These are phyloP conservation scores for Candida khao-thaluensis DNA, from an alignment of 805 yeast genomes.

Conservation along the genomic window DNA sequence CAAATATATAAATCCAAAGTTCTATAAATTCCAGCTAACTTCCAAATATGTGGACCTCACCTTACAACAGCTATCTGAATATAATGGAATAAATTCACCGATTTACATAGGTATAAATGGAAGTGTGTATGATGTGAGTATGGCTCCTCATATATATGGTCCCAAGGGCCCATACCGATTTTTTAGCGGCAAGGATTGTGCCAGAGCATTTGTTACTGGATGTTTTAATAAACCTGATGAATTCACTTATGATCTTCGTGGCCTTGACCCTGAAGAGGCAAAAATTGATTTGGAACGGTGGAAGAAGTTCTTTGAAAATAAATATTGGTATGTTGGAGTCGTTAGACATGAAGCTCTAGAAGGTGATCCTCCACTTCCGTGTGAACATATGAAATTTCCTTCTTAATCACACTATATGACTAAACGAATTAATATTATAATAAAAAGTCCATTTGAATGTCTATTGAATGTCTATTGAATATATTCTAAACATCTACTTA, in stretches of 20 bases:
- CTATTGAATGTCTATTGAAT: too few species aligned
- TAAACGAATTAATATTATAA: too few species aligned
- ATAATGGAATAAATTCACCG: conserved; percentile 52
- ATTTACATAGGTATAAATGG: conserved; percentile 62
- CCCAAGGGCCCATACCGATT: conserved; percentile 49
- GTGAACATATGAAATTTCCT: conserved; percentile 34
- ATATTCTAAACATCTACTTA: too few species aligned
- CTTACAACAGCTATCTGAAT: conserved; percentile 45
- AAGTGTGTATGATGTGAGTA: conserved; percentile 61
- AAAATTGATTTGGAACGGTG: conserved; percentile 45
- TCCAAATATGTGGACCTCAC: conserved; percentile 33
- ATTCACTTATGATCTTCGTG: conserved; percentile 65
- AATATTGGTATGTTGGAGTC: conserved; percentile 64
- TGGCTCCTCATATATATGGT: conserved; percentile 52
- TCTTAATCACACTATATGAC: neutral
- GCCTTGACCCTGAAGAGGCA: conserved; percentile 46
- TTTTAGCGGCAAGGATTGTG: conserved; percentile 65
- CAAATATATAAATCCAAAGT: conserved; percentile 45
- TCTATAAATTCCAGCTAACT: conserved; percentile 26
- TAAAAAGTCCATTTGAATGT: too few species aligned
- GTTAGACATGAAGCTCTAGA: conserved; percentile 45
- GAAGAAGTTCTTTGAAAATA: conserved; percentile 48
- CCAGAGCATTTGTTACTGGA: conserved; percentile 70
- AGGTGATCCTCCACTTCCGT: conserved; percentile 54
- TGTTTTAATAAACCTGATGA: conserved; percentile 56